A percentile compares a stretch with the other conserved stretches of the same genome.
phyloP scores from a whole-genome alignment of 306 rosid species.

The Dalbergia cochinchinensis region DNA sequence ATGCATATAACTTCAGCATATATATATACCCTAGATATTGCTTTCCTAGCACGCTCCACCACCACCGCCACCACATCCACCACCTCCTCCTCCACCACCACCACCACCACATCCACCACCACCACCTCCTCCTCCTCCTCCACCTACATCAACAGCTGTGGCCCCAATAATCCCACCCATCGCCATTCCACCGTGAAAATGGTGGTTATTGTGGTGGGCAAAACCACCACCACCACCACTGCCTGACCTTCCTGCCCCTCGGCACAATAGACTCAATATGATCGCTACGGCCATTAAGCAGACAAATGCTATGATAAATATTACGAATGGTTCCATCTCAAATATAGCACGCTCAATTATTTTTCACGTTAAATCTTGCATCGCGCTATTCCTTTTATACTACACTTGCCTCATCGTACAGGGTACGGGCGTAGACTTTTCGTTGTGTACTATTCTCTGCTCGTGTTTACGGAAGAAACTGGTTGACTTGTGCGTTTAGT shows the following conservation, averaged over 20 bases:
- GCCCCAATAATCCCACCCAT: constrained; percentile 29
- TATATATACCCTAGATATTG: not conserved
- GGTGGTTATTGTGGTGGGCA: constrained; percentile 6
- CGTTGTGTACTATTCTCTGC: too few species aligned
- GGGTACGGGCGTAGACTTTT: not conserved
- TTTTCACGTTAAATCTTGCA: not conserved
- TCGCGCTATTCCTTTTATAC: constrained; percentile 7
- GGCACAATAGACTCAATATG: constrained; percentile 28
- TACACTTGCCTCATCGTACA: not conserved
- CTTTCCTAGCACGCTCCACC: constrained; percentile 20
- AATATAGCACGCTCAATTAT: not conserved
- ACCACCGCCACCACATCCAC: constrained; percentile 3
- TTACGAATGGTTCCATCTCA: constrained; percentile 40
- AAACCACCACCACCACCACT: not conserved
- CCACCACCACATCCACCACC: constrained; percentile 16
- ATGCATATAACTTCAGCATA: not conserved
- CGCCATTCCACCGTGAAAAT: constrained; percentile 7
- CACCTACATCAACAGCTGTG: not conserved
- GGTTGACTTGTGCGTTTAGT: not conserved
- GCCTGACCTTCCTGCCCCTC: not conserved
- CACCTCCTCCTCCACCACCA: constrained; percentile 7
- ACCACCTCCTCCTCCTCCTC: not conserved
- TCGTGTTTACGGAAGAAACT: not conserved
- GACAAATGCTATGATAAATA: constrained; percentile 36
- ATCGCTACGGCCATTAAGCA: not conserved